phyloP scores from a whole-genome alignment of 148 eudicot genomes.

The Camellia sinensis region DNA sequence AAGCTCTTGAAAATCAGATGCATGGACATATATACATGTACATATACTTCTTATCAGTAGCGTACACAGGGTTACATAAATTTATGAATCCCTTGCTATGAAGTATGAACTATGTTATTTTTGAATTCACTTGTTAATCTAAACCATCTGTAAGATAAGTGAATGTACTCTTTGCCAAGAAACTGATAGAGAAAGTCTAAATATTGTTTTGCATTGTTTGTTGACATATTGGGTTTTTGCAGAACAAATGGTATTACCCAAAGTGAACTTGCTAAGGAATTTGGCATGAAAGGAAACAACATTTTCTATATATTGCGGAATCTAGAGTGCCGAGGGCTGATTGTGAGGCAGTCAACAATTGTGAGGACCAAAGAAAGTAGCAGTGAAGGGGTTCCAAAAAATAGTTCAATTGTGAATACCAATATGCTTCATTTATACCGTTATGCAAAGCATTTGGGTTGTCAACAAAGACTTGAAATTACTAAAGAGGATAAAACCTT shows the following conservation, averaged over 20 bases:
- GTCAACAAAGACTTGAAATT: conserved; percentile 89
- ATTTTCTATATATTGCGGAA: conserved; percentile 68
- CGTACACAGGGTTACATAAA: neutral
- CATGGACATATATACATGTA: neutral
- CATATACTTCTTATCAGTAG: neutral
- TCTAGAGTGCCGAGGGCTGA: conserved; percentile 82
- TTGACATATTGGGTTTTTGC: conserved; percentile 19
- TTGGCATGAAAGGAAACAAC: conserved; percentile 56
- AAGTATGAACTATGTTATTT: neutral
- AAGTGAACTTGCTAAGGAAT: conserved; percentile 74
- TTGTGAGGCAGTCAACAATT: conserved; percentile 74
- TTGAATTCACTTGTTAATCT: conserved; percentile 1
- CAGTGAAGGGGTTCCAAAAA: conserved; percentile 38
- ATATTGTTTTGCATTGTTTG: conserved; percentile 12
- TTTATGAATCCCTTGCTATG: neutral
- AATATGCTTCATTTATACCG: conserved; percentile 84
- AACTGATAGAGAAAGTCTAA: neutral
- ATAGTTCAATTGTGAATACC: conserved; percentile 55
- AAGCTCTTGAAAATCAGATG: neutral
- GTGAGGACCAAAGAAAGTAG: conserved; percentile 67
- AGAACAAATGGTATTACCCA: conserved; percentile 80
- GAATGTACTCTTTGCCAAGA: neutral
- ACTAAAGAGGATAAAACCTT: conserved; percentile 47
- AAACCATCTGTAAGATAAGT: neutral
- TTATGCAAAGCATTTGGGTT: conserved; percentile 78